These are phyloP conservation scores for Garcia nutans DNA, from an alignment of 345 rosid species.

Conservation along the genomic window DNA sequence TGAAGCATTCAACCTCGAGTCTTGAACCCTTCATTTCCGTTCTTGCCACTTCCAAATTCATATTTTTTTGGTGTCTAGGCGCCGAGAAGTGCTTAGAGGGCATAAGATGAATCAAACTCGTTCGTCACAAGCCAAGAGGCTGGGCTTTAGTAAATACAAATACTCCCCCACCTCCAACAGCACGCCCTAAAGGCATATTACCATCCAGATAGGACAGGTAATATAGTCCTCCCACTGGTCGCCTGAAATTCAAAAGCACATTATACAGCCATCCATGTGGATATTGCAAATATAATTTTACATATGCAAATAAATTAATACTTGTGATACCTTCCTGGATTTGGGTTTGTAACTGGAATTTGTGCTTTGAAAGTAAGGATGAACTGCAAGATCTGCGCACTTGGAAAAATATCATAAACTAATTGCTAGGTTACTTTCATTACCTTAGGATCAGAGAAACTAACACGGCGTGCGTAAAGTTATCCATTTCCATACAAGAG, in stretches of 20 bases:
- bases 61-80: background rate
- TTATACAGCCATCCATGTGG: conserved; percentile 17
- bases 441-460: background rate
- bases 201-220: conserved; percentile 79
- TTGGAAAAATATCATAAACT: background rate
- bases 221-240: conserved; percentile 77
- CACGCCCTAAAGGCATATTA: conserved; percentile 82
- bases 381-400: conserved; percentile 75
- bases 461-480: background rate
- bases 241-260: conserved; percentile 37
- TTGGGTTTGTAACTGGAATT: conserved; percentile 57
- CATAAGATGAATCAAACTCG: background rate
- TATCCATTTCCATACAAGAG: background rate
- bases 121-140: conserved; percentile 54
- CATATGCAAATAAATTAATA: background rate
- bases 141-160: conserved; percentile 82
- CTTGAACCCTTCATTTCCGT: background rate
- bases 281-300: background rate
- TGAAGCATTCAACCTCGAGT: background rate
- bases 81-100: background rate
- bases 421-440: background rate
- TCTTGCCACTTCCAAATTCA: background rate
- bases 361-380: conserved; percentile 71
- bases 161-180: conserved; percentile 95
- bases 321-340: conserved; percentile 52